Base-by-base conservation (phyloP, 202 grass and related monocot species). In the Cymbopogon flexuosus region DNA sequence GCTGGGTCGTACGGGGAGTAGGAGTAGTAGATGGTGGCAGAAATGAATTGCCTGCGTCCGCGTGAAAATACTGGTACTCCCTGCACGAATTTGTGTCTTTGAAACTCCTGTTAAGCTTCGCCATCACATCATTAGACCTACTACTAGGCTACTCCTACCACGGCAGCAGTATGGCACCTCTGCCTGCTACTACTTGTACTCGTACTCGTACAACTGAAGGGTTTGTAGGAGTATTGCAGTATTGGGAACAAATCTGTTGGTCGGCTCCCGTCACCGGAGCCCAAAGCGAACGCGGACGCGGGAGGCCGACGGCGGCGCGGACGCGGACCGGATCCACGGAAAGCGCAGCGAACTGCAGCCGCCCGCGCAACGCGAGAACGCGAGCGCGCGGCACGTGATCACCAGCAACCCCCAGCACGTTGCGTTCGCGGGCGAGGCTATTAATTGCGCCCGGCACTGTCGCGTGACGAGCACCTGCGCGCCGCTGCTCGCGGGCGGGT, bases 401-500 rank as follows among this genome's bases (percentile, higher is more conserved):
- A 19, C 3, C 51, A 54, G 30, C 30, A 31, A 3, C 30, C 1
- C 36, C 36, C 36, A 39, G 36, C 6, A 7, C 6, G 8, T 5
- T 7, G 8, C 6, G 51, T 22, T 57, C 52, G 52, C 22, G 10
- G 6, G 34, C 4, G 65, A n/a, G 30, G 36, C 9, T 43, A 85
- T 79, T 72, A 78, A 84, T 78, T 54, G 58, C 45, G 59, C 6
- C 74, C n/a, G 18, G 34, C 59, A 54, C 21, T 12, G 7, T 18
- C 67, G 75, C 58, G 75, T 85, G 83, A 79, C 22, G 41, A 22
- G 9, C 31, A 21, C 79, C 66, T 62, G 68, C 41, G 27, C 22
- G 6, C 3, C 4, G 36, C 14, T 9, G 21, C n/a, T n/a, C n/a
- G 52, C n/a, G n/a, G n/a, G n/a, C n/a, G n/a, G n/a, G n/a, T n/a